Evolutionary conservation across 2,329 filamentous ascomycete species (phyloP).

Genomic region (Anisogramma anomala): DNA sequence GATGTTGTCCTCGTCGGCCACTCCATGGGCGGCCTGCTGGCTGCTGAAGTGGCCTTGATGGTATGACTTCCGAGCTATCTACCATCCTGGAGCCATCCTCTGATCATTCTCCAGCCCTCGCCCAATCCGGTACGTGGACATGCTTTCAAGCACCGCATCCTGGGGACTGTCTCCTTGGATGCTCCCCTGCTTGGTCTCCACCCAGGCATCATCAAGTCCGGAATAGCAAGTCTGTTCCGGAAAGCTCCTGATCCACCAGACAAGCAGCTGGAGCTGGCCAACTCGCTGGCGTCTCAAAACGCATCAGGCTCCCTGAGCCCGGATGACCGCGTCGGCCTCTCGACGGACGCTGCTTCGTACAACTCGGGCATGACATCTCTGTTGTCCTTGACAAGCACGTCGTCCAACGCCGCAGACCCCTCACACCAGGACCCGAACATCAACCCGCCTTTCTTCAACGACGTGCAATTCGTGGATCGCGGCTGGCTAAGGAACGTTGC

Average conservation of each 20-base stretch:
- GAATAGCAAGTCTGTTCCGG: conserved; percentile 66
- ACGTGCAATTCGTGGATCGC: conserved; percentile 56
- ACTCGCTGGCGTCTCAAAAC: conserved; percentile 11
- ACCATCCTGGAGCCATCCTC: neutral
- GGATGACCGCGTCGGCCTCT: conserved; percentile 17
- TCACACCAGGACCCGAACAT: conserved; percentile 48
- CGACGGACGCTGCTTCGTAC: conserved; percentile 2
- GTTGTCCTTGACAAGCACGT: conserved; percentile 6
- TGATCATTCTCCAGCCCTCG: conserved; percentile 22
- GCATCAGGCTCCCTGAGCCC: conserved; percentile 16
- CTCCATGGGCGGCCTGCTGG: conserved; percentile 78
- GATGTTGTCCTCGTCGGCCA: conserved; percentile 79
- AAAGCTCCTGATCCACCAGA: conserved; percentile 26
- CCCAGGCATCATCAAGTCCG: conserved; percentile 73
- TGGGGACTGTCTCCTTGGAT: conserved; percentile 75
- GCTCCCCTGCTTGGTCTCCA: conserved; percentile 82
- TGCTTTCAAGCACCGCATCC: conserved; percentile 58
- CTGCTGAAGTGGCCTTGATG: conserved; percentile 66
- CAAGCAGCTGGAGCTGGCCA: conserved; percentile 15
- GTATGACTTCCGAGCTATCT: conserved; percentile 23
- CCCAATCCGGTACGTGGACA: conserved; percentile 22
- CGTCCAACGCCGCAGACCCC: conserved; percentile 14
- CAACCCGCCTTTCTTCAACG: conserved; percentile 66
- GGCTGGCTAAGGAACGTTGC: conserved; percentile 56
- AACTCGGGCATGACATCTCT: conserved; percentile 17